These are phyloP conservation scores for Beauveria medogensis DNA, from an alignment of 2,329 filamentous ascomycete species.

Conservation along the genomic window DNA sequence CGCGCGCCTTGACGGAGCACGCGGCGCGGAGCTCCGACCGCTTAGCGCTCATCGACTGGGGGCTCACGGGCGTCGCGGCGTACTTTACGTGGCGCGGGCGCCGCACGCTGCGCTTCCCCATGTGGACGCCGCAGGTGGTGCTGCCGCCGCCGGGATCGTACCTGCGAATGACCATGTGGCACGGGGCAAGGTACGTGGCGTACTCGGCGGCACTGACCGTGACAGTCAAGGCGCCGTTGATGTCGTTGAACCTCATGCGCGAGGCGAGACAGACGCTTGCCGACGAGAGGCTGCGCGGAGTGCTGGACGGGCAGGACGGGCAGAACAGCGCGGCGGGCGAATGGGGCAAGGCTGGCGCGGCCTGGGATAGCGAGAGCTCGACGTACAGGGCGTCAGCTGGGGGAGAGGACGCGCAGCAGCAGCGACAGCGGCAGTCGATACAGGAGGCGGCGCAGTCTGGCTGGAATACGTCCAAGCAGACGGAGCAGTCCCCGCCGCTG, in stretches of 20 bases:
- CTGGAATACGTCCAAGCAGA: conserved; percentile 3
- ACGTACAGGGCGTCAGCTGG: background rate
- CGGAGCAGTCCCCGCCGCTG: background rate
- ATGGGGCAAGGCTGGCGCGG: background rate
- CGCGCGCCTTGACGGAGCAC: conserved; percentile 27
- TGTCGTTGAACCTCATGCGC: conserved; percentile 21
- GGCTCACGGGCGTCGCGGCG: conserved; percentile 18
- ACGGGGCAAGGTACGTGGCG: conserved; percentile 24
- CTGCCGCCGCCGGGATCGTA: conserved; percentile 23
- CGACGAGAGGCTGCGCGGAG: background rate
- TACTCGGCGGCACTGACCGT: conserved; percentile 24
- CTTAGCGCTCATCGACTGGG: conserved; percentile 23
- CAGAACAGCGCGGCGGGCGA: background rate
- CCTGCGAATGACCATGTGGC: conserved; percentile 26
- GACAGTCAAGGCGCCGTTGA: conserved; percentile 20
- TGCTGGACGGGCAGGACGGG: background rate
- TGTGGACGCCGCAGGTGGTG: conserved; percentile 28
- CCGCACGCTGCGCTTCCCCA: conserved; percentile 31
- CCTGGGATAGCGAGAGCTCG: background rate
- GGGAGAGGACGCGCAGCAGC: background rate
- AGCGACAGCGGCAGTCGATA: conserved; percentile 6
- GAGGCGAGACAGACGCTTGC: background rate
- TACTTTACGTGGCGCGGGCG: conserved; percentile 22
- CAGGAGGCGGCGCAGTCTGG: conserved; percentile 15
- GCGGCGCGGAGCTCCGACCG: conserved; percentile 24